phyloP scores from a whole-genome alignment of 768 basidiomycete species.

The Pleurotus sapidus region DNA sequence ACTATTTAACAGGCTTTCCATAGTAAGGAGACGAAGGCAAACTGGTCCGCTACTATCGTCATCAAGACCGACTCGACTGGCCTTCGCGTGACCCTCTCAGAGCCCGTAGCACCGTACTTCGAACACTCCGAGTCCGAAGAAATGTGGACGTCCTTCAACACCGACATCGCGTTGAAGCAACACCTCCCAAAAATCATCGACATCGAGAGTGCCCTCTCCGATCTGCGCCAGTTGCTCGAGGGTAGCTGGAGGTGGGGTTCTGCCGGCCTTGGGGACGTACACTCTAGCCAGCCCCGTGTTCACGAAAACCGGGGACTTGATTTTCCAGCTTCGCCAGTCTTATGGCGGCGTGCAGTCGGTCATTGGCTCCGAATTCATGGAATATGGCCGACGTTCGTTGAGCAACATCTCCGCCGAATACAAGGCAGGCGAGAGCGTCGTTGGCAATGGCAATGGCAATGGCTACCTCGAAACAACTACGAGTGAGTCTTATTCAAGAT shows the following conservation, averaged over 20 bases:
- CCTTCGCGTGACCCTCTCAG: conserved; percentile 8
- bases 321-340: conserved; percentile 8
- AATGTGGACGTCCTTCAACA: conserved; percentile 7
- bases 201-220: conserved; percentile 4
- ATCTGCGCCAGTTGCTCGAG: conserved; percentile 8
- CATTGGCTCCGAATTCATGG: too few species aligned
- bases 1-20: not conserved
- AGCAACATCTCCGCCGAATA: too few species aligned
- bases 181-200: conserved; percentile 11
- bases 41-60: conserved; percentile 6
- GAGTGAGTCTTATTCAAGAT: too few species aligned
- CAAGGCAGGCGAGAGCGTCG: too few species aligned
- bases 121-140: conserved; percentile 4
- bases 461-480: too few species aligned
- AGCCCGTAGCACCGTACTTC: conserved; percentile 4
- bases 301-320: conserved; percentile 10
- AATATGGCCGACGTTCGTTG: too few species aligned
- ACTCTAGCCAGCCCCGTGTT: conserved; percentile 12
- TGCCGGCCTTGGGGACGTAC: conserved; percentile 6
- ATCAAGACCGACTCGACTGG: conserved; percentile 3
- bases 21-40: conserved; percentile 10
- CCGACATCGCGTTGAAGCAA: conserved; percentile 4
- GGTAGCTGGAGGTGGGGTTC: conserved; percentile 8
- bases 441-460: too few species aligned
- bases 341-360: too few species aligned